phyloP scores from a whole-genome alignment of 2,329 filamentous ascomycete species.

The Blumeria graminis region DNA sequence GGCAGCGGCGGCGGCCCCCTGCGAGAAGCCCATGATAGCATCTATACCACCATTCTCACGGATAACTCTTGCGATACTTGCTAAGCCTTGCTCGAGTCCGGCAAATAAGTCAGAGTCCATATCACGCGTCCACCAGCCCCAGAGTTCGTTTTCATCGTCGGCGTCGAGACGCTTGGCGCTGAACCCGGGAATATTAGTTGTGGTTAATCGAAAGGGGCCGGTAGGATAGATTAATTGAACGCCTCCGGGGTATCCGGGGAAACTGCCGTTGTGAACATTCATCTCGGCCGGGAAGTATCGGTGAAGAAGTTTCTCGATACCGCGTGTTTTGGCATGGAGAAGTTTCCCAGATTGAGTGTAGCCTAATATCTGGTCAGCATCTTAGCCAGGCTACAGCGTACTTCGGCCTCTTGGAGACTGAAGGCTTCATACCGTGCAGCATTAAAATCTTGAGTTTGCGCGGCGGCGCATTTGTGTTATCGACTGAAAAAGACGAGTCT shows the following conservation, averaged over 20 bases:
- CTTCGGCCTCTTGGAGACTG: no score
- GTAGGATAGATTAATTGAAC: conserved; percentile 43
- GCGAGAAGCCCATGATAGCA: conserved; percentile 60
- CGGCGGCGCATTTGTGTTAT: neutral
- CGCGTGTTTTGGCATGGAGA: conserved; percentile 74
- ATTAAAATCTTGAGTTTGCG: conserved; percentile 18
- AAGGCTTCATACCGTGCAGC: conserved; percentile 48
- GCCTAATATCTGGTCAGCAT: conserved; percentile 22
- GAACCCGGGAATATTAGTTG: conserved; percentile 48
- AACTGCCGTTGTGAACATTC: conserved; percentile 18
- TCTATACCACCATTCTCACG: conserved; percentile 43
- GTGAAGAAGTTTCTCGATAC: conserved; percentile 53
- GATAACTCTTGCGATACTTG: conserved; percentile 34
- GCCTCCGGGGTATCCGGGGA: conserved; percentile 18
- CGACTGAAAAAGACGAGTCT: neutral
- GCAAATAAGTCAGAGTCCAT: conserved; percentile 40
- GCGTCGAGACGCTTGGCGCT: conserved; percentile 19
- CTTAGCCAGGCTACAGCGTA: neutral
- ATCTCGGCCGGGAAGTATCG: conserved; percentile 41
- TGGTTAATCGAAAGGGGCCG: conserved; percentile 35
- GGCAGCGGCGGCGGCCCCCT: conserved; percentile 49
- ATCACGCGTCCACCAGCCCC: conserved; percentile 61
- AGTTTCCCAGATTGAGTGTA: conserved; percentile 75
- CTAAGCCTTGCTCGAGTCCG: conserved; percentile 44
- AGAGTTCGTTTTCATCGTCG: conserved; percentile 38